These are phyloP conservation scores for Aureobasidium sp. DNA, from an alignment of 2,329 filamentous ascomycete species.

Conservation along the genomic window DNA sequence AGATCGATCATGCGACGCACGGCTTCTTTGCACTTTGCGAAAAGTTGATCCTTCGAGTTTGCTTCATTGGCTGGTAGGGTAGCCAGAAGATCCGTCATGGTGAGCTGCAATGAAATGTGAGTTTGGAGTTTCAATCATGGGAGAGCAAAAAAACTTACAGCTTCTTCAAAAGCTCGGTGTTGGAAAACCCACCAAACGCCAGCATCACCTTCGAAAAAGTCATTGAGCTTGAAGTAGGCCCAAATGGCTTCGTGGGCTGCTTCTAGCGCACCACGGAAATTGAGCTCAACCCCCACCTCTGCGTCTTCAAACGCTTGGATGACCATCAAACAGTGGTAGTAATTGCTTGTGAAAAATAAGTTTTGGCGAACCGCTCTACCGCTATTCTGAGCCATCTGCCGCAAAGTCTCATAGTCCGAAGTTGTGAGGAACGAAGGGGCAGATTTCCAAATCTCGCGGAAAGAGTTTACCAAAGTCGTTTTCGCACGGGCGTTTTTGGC, in stretches of 20 bases:
- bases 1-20: conserved; percentile 37
- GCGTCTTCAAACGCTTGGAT: conserved; percentile 62
- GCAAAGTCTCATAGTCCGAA: conserved; percentile 54
- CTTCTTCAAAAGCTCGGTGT: conserved; percentile 70
- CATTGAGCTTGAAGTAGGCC: conserved; percentile 65
- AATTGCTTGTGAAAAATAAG: conserved; percentile 71
- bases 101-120: conserved; percentile 12
- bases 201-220: conserved; percentile 60
- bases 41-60: conserved; percentile 23
- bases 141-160: conserved; percentile 42
- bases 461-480: conserved; percentile 59
- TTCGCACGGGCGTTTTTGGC: conserved; percentile 61
- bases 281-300: conserved; percentile 41
- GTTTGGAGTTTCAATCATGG: conserved; percentile 7
- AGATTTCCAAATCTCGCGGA: conserved; percentile 61
- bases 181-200: conserved; percentile 81
- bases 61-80: conserved; percentile 8
- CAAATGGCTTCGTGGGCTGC: conserved; percentile 67
- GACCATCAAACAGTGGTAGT: conserved; percentile 74
- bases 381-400: conserved; percentile 48
- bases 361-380: conserved; percentile 65
- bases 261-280: conserved; percentile 62
- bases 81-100: conserved; percentile 14
- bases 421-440: conserved; percentile 64
- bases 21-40: conserved; percentile 33